Evolutionary conservation across 257 asterid genomes (phyloP).

Genomic region (Ajuga chamaepitys): DNA sequence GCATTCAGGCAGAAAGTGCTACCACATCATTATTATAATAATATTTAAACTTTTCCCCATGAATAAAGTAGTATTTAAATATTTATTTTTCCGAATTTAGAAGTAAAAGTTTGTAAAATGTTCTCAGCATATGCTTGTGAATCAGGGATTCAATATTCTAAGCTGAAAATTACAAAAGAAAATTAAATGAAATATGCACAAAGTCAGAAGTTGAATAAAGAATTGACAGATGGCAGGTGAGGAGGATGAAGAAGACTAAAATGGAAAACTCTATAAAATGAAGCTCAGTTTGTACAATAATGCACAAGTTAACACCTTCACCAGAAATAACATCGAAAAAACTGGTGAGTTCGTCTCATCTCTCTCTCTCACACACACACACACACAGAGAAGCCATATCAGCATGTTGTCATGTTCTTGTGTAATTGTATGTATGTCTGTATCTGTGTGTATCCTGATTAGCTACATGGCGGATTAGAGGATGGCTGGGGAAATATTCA

Average conservation of each 20-base stretch:
- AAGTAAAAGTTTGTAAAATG: too few species aligned
- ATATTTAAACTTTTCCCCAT: too few species aligned
- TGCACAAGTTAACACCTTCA: conserved; percentile 12
- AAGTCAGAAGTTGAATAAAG: conserved; percentile 19
- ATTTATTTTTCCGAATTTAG: too few species aligned
- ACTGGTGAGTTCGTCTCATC: conserved; percentile 22
- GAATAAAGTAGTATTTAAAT: too few species aligned
- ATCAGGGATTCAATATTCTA: conserved; percentile 6
- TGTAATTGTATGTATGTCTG: background rate
- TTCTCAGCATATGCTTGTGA: background rate
- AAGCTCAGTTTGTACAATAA: background rate
- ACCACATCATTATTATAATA: too few species aligned
- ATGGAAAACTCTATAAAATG: background rate
- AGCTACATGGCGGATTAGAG: background rate
- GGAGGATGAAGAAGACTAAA: too few species aligned
- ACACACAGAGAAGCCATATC: background rate
- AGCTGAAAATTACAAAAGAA: background rate
- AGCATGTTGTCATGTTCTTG: too few species aligned
- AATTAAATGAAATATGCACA: background rate
- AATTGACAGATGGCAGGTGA: background rate
- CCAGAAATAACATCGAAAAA: background rate
- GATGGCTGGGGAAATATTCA: background rate
- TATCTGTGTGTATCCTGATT: background rate
- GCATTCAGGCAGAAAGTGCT: too few species aligned
- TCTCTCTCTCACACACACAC: background rate